Conservation (phyloP, 1,139 yeast genomes). For the Scheffersomyces cryptocercus region DNA sequence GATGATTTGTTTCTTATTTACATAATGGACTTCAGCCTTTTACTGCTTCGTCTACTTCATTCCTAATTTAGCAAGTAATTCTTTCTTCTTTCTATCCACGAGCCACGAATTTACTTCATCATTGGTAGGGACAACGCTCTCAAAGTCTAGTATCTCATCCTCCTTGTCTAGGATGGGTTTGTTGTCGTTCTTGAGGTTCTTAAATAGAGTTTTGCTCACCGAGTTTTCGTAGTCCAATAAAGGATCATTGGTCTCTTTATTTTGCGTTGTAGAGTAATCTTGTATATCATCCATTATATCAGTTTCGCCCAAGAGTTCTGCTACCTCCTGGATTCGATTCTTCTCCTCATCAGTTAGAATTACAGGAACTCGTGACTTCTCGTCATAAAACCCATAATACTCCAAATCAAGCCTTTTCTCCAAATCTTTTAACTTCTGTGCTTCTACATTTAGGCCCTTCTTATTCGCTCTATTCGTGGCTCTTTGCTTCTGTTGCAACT, state of each 20-base stretch:
- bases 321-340: conserved; percentile 7
- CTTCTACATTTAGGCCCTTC: conserved; percentile 8
- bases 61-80: conserved; percentile 38
- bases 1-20: too few relatives aligned
- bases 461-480: conserved; percentile 15
- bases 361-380: conserved; percentile 6
- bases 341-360: conserved; percentile 6
- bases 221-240: conserved; percentile 24
- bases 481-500: conserved; percentile 28
- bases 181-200: conserved; percentile 6
- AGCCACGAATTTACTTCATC: conserved; percentile 47
- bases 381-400: conserved; percentile 52
- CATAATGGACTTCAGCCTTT: too few relatives aligned
- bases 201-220: conserved; percentile 17
- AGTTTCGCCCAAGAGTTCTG: conserved; percentile 4
- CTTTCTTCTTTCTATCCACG: conserved; percentile 46
- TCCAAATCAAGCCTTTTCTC: conserved; percentile 17
- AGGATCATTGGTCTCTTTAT: conserved; percentile 6
- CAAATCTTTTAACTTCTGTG: conserved; percentile 18
- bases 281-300: neutral
- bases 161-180: conserved; percentile 1
- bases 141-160: conserved; percentile 19
- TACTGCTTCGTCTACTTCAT: neutral
- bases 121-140: conserved; percentile 33
- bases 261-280: neutral